phyloP scores from a whole-genome alignment of 2,329 filamentous ascomycete species.

The Cryphonectria carpinicola region DNA sequence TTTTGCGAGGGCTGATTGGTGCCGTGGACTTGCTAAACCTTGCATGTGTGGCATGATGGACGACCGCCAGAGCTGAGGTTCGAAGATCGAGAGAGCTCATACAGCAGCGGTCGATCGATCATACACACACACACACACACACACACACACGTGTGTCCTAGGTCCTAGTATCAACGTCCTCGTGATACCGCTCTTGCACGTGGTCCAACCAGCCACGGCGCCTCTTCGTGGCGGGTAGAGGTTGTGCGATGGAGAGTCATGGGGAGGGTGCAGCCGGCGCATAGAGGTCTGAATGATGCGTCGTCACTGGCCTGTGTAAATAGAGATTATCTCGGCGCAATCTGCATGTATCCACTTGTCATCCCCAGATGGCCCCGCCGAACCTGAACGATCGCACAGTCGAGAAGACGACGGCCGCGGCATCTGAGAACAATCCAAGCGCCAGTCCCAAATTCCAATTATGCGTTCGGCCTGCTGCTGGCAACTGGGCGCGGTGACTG shows the following conservation, averaged over 20 bases:
- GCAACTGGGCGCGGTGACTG: neutral
- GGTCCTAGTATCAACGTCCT: neutral
- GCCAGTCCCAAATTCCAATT: neutral
- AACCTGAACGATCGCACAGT: neutral
- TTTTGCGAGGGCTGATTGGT: neutral
- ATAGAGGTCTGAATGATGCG: neutral
- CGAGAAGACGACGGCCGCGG: neutral
- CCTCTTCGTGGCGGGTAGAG: neutral
- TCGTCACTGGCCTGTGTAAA: constrained; percentile 1
- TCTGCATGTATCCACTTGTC: constrained; percentile 1
- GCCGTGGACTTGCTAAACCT: neutral
- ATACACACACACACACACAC: neutral
- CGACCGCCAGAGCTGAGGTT: neutral
- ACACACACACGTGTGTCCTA: neutral
- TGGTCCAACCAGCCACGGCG: neutral
- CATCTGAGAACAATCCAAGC: neutral
- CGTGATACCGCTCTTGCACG: neutral
- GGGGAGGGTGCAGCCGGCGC: neutral
- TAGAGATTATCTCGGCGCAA: constrained; percentile 8
- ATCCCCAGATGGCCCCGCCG: neutral
- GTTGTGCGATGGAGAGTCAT: neutral
- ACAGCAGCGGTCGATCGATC: neutral
- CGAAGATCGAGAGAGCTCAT: neutral
- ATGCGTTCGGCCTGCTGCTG: neutral
- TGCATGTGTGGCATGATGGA: neutral